phyloP scores from a whole-genome alignment of 1,284 basidiomycete species.

The Heterobasidion occidentale region DNA sequence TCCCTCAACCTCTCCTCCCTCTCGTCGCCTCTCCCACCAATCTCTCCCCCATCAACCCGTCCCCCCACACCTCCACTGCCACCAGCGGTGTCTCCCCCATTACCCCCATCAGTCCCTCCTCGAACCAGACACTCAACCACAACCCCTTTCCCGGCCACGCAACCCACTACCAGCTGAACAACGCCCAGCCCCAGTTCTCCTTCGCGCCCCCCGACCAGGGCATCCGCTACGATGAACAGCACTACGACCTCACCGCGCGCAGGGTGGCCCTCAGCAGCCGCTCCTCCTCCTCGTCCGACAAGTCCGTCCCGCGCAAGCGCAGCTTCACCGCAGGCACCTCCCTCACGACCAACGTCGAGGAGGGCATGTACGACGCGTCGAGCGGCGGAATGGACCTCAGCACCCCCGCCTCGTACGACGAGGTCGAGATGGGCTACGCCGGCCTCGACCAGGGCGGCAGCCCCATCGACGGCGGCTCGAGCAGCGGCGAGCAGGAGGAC shows the following conservation, averaged over 20 bases:
- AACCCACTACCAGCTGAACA: conserved; percentile 19
- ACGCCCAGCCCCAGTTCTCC: conserved; percentile 31
- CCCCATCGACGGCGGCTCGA: conserved; percentile 47
- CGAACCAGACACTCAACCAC: conserved; percentile 23
- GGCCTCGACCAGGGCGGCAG: conserved; percentile 33
- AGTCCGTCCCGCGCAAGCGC: conserved; percentile 50
- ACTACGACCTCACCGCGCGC: conserved; percentile 20
- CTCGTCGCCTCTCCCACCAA: conserved; percentile 53
- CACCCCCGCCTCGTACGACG: conserved; percentile 30
- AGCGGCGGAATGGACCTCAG: conserved; percentile 19
- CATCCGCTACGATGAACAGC: conserved; percentile 24
- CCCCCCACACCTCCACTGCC: conserved; percentile 28
- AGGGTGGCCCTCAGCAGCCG: conserved; percentile 23
- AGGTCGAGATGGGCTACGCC: conserved; percentile 38
- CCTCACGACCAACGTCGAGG: conserved; percentile 28
- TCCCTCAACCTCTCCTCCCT: conserved; percentile 64
- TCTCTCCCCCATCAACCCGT: conserved; percentile 50
- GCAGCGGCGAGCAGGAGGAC: conserved; percentile 33
- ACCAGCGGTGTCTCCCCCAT: conserved; percentile 39
- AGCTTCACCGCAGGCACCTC: conserved; percentile 45
- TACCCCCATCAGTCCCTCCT: conserved; percentile 50
- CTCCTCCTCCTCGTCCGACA: conserved; percentile 35
- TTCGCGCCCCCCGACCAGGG: conserved; percentile 27
- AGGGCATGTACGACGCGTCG: conserved; percentile 21
- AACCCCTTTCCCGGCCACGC: conserved; percentile 6